Evolutionary conservation across 352 stramenopile genomes (phyloP).

Genomic region (Globisporangium viniferum): DNA sequence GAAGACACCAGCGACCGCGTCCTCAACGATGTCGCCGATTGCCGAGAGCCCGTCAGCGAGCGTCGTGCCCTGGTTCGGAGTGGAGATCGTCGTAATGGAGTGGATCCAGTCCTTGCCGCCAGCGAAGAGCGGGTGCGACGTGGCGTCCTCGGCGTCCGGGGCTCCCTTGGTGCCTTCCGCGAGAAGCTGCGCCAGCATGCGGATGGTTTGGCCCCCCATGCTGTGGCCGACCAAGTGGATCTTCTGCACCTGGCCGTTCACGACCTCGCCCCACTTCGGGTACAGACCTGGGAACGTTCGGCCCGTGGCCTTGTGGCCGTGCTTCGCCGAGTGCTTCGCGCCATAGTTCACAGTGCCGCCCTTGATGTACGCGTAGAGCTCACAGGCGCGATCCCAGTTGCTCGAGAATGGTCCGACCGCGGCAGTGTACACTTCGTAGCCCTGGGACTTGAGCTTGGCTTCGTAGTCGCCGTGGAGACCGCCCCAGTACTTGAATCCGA

Average conservation of each 20-base stretch:
- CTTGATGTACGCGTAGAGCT: constrained; percentile 51
- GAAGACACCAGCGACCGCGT: constrained; percentile 11
- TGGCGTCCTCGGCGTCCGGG: constrained; percentile 21
- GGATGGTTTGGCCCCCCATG: constrained; percentile 39
- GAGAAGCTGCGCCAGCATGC: constrained; percentile 41
- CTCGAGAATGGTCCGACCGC: constrained; percentile 16
- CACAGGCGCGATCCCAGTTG: constrained; percentile 21
- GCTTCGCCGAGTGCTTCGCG: constrained; percentile 23
- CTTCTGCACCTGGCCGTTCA: constrained; percentile 35
- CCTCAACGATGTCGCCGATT: constrained; percentile 18
- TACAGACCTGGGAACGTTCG: constrained; percentile 32
- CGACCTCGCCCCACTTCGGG: constrained; percentile 33
- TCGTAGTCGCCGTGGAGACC: constrained; percentile 13
- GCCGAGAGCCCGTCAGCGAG: constrained; percentile 20
- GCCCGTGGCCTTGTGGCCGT: constrained; percentile 28
- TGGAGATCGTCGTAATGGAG: constrained; percentile 30
- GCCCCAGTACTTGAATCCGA: constrained; percentile 17
- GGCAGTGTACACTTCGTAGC: constrained; percentile 15
- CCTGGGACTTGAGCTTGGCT: constrained; percentile 13
- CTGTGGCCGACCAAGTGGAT: constrained; percentile 42
- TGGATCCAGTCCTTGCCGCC: constrained; percentile 37
- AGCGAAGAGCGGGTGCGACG: constrained; percentile 22
- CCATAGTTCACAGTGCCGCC: constrained; percentile 42
- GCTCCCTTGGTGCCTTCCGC: constrained; percentile 27
- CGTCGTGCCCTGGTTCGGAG: constrained; percentile 26